Base-by-base conservation (phyloP, 495 filamentous ascomycete species). In the Daldinia bambusicola region DNA sequence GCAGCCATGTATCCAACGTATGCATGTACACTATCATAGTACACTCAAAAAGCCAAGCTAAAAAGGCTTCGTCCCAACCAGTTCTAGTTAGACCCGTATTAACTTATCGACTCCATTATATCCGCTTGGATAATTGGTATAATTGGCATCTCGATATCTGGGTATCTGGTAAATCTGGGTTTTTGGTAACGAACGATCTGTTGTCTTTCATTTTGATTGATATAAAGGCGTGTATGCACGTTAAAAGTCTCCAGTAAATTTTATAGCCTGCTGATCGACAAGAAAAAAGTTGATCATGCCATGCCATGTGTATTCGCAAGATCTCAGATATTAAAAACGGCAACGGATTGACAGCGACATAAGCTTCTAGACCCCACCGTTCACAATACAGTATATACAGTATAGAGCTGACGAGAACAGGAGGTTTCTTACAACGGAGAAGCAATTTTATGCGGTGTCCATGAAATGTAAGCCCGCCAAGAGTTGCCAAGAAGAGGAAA, bases 261-360 rank as follows among this genome's bases (percentile, higher is more conserved):
- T 50, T 41, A 10, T 43, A 22, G 43, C 50, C 37, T 51, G 40
- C 40, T 59, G 70, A 73, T 73, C 70, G 66, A 63, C 66, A 66
- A 51, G 41, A 61, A 62, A 64, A 66, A 45, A 43, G 55, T 13
- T 48, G 45, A 48, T 30, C 69, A 72, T 61, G 65, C 30, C 65
- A 69, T 69, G 61, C 50, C 70, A 72, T 72, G 70, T 65, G 64
- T 58, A 16, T 55, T 53, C 22, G 50, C 41, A 63, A 69, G 66
- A 73, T 69, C 70, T 73, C 18, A 51, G 30, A 56, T 22, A 61
- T 57, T 62, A 61, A 72, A 65, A 61, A 61, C 57, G 61, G 70
- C 32, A 66, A 66, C 61, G 68, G 66, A 73, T 73, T 66, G 34
- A 73, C 66, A 50, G 66, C 37, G 60, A 38, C 16, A 16, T 43